Percentiles rank a stretch among this genome's conserved stretches.
These are phyloP conservation scores for Citrus glauca DNA, from an alignment of 345 rosid species.

Conservation along the genomic window DNA sequence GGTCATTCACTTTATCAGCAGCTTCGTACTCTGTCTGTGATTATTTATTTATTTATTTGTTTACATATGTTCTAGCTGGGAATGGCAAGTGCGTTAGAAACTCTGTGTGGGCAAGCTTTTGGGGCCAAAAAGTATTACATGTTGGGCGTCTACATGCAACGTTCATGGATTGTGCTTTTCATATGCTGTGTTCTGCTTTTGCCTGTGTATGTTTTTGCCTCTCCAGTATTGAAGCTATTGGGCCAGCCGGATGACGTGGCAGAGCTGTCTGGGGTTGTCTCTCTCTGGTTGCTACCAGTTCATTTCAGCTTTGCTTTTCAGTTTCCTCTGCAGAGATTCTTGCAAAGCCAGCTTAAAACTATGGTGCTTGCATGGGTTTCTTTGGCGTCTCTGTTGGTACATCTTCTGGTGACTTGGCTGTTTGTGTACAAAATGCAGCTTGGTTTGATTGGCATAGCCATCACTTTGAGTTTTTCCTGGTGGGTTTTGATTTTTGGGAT, in stretches of 20 bases:
- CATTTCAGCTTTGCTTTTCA: conserved; percentile 75
- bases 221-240: conserved; percentile 47
- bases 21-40: too few relatives aligned
- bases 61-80: conserved; percentile 35
- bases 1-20: too few relatives aligned
- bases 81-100: conserved; percentile 70
- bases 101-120: conserved; percentile 62
- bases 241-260: conserved; percentile 50
- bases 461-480: too few relatives aligned
- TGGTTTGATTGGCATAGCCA: too few relatives aligned
- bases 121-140: conserved; percentile 63
- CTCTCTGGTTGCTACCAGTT: conserved; percentile 54
- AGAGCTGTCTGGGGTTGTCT: conserved; percentile 28
- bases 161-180: conserved; percentile 69
- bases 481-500: too few relatives aligned
- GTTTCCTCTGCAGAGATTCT: conserved; percentile 67
- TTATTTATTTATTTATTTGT: too few relatives aligned
- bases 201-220: conserved; percentile 48
- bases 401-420: conserved; percentile 56
- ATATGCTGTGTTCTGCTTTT: conserved; percentile 41
- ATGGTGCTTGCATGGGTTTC: conserved; percentile 53
- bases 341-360: conserved; percentile 68
- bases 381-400: conserved; percentile 40
- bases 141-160: conserved; percentile 72
- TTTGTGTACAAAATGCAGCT: conserved; percentile 29